Evolutionary conservation across 2,329 filamentous ascomycete genomes (phyloP).

Genomic region (Cladosporium sp.): DNA sequence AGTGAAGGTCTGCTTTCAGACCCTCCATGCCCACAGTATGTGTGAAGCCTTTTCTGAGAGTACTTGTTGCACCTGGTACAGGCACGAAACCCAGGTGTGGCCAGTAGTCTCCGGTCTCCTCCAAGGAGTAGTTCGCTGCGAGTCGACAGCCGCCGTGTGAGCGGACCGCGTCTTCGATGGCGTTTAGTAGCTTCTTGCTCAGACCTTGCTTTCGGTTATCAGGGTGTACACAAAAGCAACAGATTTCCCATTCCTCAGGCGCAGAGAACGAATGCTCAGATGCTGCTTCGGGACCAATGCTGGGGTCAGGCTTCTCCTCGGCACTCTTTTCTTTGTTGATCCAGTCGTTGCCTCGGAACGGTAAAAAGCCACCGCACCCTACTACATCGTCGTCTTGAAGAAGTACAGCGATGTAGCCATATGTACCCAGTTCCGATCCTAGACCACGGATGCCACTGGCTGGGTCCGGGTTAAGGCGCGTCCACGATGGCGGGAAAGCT

Average conservation of each 20-base stretch:
- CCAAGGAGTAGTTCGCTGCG: constrained; percentile 18
- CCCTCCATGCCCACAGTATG: constrained; percentile 18
- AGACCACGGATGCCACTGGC: constrained; percentile 16
- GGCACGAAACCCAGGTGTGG: constrained; percentile 19
- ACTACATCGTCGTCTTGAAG: constrained; percentile 16
- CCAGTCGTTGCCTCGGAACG: constrained; percentile 23
- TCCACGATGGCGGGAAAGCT: constrained; percentile 23
- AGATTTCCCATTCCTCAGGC: constrained; percentile 20
- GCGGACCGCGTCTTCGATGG: constrained; percentile 13
- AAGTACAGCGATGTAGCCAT: constrained; percentile 18
- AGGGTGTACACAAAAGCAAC: constrained; percentile 25
- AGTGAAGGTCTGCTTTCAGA: constrained; percentile 21
- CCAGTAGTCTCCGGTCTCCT: constrained; percentile 24
- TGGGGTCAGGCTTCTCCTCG: background rate
- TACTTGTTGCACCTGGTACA: constrained; percentile 18
- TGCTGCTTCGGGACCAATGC: background rate
- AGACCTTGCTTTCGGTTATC: constrained; percentile 17
- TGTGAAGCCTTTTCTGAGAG: constrained; percentile 23
- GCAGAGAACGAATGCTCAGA: background rate
- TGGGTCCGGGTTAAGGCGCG: constrained; percentile 19
- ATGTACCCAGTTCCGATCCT: constrained; percentile 18
- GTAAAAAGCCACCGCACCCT: constrained; percentile 20
- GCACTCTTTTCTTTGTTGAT: constrained; percentile 14
- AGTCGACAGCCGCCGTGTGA: constrained; percentile 18
- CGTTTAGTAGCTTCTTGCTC: constrained; percentile 15